Base-by-base conservation (phyloP, 2,329 filamentous ascomycete species). In the Ophiostoma sp. region DNA sequence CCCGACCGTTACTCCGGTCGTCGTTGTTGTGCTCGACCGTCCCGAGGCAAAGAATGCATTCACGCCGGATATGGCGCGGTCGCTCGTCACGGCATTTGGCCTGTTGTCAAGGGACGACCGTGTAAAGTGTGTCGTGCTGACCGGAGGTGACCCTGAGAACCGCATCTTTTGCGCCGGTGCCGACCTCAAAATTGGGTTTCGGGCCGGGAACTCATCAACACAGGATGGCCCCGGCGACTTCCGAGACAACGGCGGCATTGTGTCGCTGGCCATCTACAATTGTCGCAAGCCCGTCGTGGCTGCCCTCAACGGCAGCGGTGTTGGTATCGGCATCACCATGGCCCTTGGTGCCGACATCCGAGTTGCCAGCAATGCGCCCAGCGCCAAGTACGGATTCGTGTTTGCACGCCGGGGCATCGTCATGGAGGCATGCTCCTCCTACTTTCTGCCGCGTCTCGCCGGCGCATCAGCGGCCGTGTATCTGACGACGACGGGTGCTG, bases 351-450 rank as follows among this genome's bases (percentile, higher is more conserved):
- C 82, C 66, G 81, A 80, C 65, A 80, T 85, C 66, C 79, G 83
- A 66, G 73, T 89, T 71, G 85, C 80, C 55, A 85, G 84, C 72
- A 75, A 78, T 55, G 77, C 79, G 11, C 55, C 55, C 11, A n/a
- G 5, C 40, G 87, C 89, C 2, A 89, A 89, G 74, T 84, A 92
- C 71, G 90, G 89, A 66, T 91, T 92, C 75, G 89, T 92, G 18
- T 93, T 93, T 76, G 82, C 84, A 38, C 84, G 89, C 40, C 82
- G 89, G 60, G 90, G 89, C 0, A 81, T 93, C 73, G 82, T 86
- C 69, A 88, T 90, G 84, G 90, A 93, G 77, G 89, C 88, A 0
- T 88, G 85, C 74, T 87, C 83, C 66, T 88, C 85, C 8, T 93
- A 84, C 77, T 93, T 91, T 79, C 81, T 93, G 47, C 89, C 90